These are phyloP conservation scores for Prototheca stagnorum DNA, from an alignment of 163 green algal genomes.

Conservation along the genomic window DNA sequence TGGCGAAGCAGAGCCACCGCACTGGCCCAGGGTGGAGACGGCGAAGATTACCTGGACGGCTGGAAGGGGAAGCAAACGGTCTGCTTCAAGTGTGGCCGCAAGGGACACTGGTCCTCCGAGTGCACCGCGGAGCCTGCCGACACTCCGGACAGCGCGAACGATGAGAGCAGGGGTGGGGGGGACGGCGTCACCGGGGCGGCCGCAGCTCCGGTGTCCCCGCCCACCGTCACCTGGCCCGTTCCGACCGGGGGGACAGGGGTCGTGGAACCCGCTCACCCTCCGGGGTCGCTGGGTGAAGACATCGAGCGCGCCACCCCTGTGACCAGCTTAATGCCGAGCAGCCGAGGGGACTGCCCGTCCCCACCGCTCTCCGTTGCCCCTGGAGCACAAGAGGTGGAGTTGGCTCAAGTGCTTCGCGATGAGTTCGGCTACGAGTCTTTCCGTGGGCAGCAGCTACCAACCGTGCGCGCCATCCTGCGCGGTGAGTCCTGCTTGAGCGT, in stretches of 20 bases:
- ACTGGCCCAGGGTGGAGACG: constrained; percentile 16
- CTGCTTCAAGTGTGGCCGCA: constrained; percentile 23
- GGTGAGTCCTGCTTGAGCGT: constrained; percentile 42
- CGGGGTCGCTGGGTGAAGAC: too few species aligned
- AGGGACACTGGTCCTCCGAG: constrained; percentile 14
- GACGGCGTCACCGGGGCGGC: too few species aligned
- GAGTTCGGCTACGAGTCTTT: constrained; percentile 54
- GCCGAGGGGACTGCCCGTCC: neutral
- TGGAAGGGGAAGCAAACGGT: constrained; percentile 5
- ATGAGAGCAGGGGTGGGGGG: too few species aligned
- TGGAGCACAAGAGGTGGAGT: neutral
- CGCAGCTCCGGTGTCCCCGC: too few species aligned
- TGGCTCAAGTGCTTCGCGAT: constrained; percentile 7
- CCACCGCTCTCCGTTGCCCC: too few species aligned
- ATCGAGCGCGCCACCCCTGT: neutral
- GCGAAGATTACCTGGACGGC: constrained; percentile 16
- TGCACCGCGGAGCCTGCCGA: constrained; percentile 7
- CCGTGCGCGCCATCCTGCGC: constrained; percentile 36
- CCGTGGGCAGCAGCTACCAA: constrained; percentile 46
- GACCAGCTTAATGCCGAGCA: neutral
- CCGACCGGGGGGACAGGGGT: too few species aligned
- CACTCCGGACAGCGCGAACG: constrained; percentile 1
- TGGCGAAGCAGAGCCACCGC: neutral
- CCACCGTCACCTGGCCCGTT: too few species aligned
- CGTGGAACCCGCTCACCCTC: too few species aligned